Evolutionary conservation across 225 moss, liverwort and hornwort species (phyloP).

Genomic region (Polytrichum commune): DNA sequence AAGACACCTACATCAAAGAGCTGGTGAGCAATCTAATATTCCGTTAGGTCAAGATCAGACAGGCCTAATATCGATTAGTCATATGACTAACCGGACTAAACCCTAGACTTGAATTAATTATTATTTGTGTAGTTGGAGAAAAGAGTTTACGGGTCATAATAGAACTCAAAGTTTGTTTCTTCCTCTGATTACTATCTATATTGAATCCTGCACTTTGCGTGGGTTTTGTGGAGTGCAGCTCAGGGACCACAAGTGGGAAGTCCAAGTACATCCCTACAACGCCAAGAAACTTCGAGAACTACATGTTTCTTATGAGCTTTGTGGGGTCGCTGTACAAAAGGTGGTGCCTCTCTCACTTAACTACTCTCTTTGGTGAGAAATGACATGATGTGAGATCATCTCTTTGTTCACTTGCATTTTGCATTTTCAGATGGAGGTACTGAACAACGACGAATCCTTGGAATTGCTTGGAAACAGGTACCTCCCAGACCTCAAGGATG

Average conservation of each 20-base stretch:
- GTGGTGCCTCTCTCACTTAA: neutral
- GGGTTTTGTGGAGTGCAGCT: slow-evolving; percentile 42
- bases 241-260: slow-evolving; percentile 75
- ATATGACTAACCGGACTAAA: too few species aligned
- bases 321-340: neutral
- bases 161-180: slow-evolving; percentile 9
- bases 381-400: too few species aligned
- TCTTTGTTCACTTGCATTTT: too few species aligned
- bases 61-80: too few species aligned
- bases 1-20: too few species aligned
- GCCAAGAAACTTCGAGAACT: slow-evolving; percentile 20
- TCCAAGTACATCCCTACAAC: slow-evolving; percentile 65
- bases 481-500: neutral
- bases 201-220: neutral
- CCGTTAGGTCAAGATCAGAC: too few species aligned
- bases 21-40: too few species aligned
- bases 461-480: neutral
- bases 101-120: neutral
- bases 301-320: neutral
- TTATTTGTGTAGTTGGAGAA: neutral
- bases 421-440: too few species aligned
- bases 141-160: neutral
- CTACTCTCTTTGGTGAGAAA: too few species aligned
- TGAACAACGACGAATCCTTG: too few species aligned
- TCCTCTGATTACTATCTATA: neutral